Percentiles rank a stretch among this genome's conserved stretches.
phyloP scores from a whole-genome alignment of 306 rosid genomes.

The Cucumis melo region DNA sequence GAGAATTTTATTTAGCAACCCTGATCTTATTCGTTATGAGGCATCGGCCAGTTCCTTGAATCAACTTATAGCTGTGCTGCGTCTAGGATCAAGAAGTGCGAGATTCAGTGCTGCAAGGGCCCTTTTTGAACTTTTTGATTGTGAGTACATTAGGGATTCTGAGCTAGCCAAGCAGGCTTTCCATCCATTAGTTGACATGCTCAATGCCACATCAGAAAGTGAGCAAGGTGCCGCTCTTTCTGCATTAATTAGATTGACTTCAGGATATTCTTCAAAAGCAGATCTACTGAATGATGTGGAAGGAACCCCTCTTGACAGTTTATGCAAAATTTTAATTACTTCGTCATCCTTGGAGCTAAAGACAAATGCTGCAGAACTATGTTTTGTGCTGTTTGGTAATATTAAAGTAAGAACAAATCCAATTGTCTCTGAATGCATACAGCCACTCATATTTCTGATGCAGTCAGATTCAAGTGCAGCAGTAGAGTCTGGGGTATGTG shows the following conservation, averaged over 20 bases:
- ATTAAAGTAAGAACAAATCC: constrained; percentile 62
- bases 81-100: constrained; percentile 91
- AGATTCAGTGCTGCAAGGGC: constrained; percentile 91
- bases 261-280: constrained; percentile 55
- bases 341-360: constrained; percentile 62
- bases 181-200: constrained; percentile 90
- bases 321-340: constrained; percentile 60
- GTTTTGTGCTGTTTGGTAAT: constrained; percentile 51
- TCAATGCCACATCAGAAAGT: constrained; percentile 58
- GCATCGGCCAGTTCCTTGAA: constrained; percentile 73
- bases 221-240: constrained; percentile 88
- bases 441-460: constrained; percentile 69
- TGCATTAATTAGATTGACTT: constrained; percentile 63
- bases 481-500: constrained; percentile 76
- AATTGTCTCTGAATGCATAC: constrained; percentile 53
- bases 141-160: constrained; percentile 56
- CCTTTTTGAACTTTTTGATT: constrained; percentile 61
- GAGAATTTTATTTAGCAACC: constrained; percentile 68
- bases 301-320: constrained; percentile 66
- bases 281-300: constrained; percentile 55
- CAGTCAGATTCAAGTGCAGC: constrained; percentile 48
- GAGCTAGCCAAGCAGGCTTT: constrained; percentile 74
- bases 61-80: constrained; percentile 89
- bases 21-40: constrained; percentile 71
- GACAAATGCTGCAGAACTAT: constrained; percentile 72